These are phyloP conservation scores for Cyberlindnera misumaiensis DNA, from an alignment of 805 yeast genomes.

Conservation along the genomic window DNA sequence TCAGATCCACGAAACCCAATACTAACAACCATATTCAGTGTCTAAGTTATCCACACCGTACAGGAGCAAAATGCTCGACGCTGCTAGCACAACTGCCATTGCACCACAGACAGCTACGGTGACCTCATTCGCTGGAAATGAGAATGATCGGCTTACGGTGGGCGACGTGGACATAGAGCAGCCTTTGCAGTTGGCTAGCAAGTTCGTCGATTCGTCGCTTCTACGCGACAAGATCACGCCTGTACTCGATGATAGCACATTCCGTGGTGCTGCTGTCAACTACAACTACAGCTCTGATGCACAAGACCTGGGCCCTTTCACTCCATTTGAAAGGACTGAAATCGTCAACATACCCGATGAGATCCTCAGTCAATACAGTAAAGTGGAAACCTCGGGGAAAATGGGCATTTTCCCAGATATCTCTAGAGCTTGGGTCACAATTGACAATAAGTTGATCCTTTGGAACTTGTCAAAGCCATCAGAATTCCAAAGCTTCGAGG, in stretches of 20 bases:
- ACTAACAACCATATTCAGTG: conserved; percentile 12
- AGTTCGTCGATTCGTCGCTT: conserved; percentile 53
- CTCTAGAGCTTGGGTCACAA: conserved; percentile 77
- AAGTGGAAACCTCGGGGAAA: conserved; percentile 57
- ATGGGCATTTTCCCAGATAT: conserved; percentile 83
- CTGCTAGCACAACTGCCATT: conserved; percentile 1
- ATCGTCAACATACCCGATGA: conserved; percentile 74
- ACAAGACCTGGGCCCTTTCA: conserved; percentile 41
- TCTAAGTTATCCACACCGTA: conserved; percentile 22
- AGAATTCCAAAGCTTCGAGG: conserved; percentile 78
- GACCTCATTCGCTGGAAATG: conserved; percentile 11
- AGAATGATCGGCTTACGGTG: conserved; percentile 27
- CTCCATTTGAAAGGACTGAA: conserved; percentile 71
- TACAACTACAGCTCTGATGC: conserved; percentile 57
- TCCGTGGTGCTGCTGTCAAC: conserved; percentile 51
- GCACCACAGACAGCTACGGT: conserved; percentile 9
- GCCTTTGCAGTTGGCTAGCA: conserved; percentile 49
- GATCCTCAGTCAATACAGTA: conserved; percentile 64
- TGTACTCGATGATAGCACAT: conserved; percentile 41
- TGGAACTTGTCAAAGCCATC: conserved; percentile 70
- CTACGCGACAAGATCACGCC: conserved; percentile 53
- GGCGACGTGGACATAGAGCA: conserved; percentile 26
- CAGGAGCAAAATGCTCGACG: conserved; percentile 16
- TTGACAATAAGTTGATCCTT: conserved; percentile 72
- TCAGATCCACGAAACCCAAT: background rate